phyloP scores from a whole-genome alignment of 805 yeast genomes.

The Lipomyces sp. region DNA sequence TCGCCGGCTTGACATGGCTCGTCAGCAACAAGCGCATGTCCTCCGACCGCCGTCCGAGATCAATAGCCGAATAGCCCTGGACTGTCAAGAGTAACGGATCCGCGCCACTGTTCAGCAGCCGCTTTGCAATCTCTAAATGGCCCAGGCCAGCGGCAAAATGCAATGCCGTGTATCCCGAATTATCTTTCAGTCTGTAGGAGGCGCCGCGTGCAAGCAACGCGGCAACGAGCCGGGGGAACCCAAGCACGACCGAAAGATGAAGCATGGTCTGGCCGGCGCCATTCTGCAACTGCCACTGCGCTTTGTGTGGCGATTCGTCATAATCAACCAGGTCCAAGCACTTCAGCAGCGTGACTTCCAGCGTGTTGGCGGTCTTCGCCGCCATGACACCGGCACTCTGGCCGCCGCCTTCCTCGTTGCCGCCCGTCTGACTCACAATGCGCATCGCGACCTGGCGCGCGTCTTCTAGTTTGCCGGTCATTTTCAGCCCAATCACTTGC shows the following conservation, averaged over 20 bases:
- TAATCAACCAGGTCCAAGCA: conserved; percentile 67
- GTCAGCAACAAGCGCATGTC: conserved; percentile 9
- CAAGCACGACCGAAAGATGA: conserved; percentile 78
- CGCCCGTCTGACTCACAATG: conserved; percentile 64
- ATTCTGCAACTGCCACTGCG: conserved; percentile 81
- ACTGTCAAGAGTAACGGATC: conserved; percentile 51
- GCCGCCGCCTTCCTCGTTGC: conserved; percentile 36
- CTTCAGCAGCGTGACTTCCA: conserved; percentile 44
- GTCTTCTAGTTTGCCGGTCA: conserved; percentile 94
- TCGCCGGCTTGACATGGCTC: background rate
- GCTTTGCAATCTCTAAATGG: conserved; percentile 58
- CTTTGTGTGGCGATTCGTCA: conserved; percentile 43
- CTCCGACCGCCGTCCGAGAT: conserved; percentile 26
- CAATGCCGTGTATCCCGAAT: conserved; percentile 79
- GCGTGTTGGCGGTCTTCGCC: conserved; percentile 29
- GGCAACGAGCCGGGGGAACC: conserved; percentile 58
- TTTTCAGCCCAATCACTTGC: conserved; percentile 93
- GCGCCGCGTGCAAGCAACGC: conserved; percentile 65
- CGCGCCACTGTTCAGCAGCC: conserved; percentile 63
- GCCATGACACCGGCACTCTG: conserved; percentile 30
- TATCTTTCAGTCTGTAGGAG: conserved; percentile 59
- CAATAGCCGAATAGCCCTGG: conserved; percentile 42
- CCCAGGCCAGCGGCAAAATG: conserved; percentile 83
- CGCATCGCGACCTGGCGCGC: conserved; percentile 90
- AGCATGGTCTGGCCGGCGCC: conserved; percentile 81